These are phyloP conservation scores for Vickermania ingenoplastis DNA, from an alignment of 208 protist genomes.

Conservation along the genomic window DNA sequence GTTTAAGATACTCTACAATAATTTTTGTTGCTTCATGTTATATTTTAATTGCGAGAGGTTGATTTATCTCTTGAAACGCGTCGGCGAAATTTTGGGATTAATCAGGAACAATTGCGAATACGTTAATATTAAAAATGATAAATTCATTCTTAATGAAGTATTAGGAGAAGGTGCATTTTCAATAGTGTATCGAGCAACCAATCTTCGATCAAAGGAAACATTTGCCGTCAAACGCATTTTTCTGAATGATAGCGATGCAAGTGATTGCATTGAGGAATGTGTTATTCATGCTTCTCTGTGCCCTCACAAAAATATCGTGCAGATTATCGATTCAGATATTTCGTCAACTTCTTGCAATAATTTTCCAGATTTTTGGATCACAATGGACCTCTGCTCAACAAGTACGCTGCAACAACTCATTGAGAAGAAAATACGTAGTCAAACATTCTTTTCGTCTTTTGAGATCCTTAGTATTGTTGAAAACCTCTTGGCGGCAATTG, in stretches of 20 bases:
- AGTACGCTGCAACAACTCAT: slow-evolving; percentile 48
- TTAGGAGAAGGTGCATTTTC: not conserved
- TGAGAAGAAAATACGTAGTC: too few species aligned
- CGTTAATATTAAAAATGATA: too few species aligned
- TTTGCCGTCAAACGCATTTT: not conserved
- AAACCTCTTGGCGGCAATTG: slow-evolving; percentile 40
- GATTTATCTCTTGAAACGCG: not conserved
- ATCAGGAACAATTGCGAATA: too few species aligned
- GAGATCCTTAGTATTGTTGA: slow-evolving; percentile 56
- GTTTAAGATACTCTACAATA: too few species aligned
- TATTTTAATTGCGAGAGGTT: too few species aligned
- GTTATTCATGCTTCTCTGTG: not conserved
- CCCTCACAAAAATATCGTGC: not conserved
- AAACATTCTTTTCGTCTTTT: slow-evolving; percentile 24
- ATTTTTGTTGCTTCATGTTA: too few species aligned
- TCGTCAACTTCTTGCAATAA: not conserved
- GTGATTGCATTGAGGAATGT: not conserved
- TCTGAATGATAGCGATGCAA: not conserved
- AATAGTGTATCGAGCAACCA: not conserved
- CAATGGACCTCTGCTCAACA: slow-evolving; percentile 56
- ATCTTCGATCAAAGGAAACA: not conserved
- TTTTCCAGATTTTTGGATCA: slow-evolving; percentile 64
- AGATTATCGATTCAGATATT: not conserved
- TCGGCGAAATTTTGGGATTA: not conserved
- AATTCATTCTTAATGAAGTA: not conserved